Evolutionary conservation across 768 basidiomycete species (phyloP), one percentile per base, ranked within the genome.

Genomic region (Mycena latifolia): DNA sequence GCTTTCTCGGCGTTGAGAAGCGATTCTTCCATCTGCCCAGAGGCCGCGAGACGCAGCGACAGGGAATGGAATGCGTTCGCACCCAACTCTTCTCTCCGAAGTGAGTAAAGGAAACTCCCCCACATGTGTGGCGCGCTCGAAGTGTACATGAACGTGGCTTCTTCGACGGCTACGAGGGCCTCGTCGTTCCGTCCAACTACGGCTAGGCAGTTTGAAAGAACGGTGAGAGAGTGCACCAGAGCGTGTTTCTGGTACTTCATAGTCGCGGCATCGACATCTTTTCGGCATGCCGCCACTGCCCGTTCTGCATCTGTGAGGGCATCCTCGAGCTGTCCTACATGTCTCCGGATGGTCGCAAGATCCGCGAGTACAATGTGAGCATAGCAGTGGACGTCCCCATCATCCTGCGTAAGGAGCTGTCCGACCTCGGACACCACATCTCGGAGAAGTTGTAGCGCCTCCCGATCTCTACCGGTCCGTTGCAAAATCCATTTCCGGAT

Each of bases 1-100:
- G n/a, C n/a, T n/a, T n/a, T 43, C 24, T 52, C 37, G 2, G 37
- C 50, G 8, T 61, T 41, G 28, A 10, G n/a, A 20, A 61, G 51
- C 1, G 50, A 50, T 3, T 41, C 50, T 14, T 61, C 59, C 17
- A 29, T 18, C 18, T 41, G 10, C 12, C 37, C 57, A 6, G 35
- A 37, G 17, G 47, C 18, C 17, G 18, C 22, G 3, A 50, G 47
- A 0, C 57, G 46, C 18, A 59, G 47, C 3, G 57, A 59, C 15
- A 59, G 25, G 11, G 46, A 25, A 39, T 48, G 46, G 46, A 59
- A 50, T 5, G 57, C 35, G 12, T 59, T 50, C 24, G 24, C 46
- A 20, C 31, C 46, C 31, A 59, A 27, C 25, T 59, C 57, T 28
- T 59, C 12, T n/a, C 15, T 25, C 15, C 47, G 11, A 17, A 46